phyloP scores from a whole-genome alignment of 192 early-diverging fungal genomes.

The Rhizophagus prolifer region DNA sequence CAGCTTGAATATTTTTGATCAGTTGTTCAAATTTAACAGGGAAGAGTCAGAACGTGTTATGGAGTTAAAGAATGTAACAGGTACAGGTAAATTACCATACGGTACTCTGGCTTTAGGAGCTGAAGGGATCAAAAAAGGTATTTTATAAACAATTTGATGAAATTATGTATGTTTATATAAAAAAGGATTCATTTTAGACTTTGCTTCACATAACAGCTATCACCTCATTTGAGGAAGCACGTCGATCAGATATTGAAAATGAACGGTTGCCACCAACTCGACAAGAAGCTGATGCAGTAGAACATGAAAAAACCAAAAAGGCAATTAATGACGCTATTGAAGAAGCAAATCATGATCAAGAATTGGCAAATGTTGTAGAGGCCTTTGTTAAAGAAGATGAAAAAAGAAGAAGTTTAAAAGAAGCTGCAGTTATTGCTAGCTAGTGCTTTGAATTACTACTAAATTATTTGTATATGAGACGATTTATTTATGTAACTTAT shows the following conservation, averaged over 20 bases:
- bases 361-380: constrained; percentile 20
- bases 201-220: constrained; percentile 56
- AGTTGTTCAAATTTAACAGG: background rate
- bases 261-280: constrained; percentile 85
- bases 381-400: constrained; percentile 30
- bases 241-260: constrained; percentile 87
- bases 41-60: constrained; percentile 90
- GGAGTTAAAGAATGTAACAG: constrained; percentile 89
- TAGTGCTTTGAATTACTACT: background rate
- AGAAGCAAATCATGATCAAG: constrained; percentile 23
- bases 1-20: background rate
- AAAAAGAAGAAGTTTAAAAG: constrained; percentile 29
- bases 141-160: constrained; percentile 5
- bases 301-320: constrained; percentile 32
- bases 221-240: constrained; percentile 90
- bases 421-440: background rate
- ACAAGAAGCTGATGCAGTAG: constrained; percentile 36
- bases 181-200: background rate
- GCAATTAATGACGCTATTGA: constrained; percentile 37
- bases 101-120: constrained; percentile 87
- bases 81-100: constrained; percentile 78
- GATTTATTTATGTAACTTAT: background rate
- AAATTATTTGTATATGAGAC: constrained; percentile 3
- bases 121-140: constrained; percentile 87
- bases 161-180: constrained; percentile 3